Percentiles rank a stretch among this genome's conserved stretches.
These are phyloP conservation scores for Cryptococcus maquisensis DNA, from an alignment of 1,284 basidiomycete genomes.

Conservation along the genomic window DNA sequence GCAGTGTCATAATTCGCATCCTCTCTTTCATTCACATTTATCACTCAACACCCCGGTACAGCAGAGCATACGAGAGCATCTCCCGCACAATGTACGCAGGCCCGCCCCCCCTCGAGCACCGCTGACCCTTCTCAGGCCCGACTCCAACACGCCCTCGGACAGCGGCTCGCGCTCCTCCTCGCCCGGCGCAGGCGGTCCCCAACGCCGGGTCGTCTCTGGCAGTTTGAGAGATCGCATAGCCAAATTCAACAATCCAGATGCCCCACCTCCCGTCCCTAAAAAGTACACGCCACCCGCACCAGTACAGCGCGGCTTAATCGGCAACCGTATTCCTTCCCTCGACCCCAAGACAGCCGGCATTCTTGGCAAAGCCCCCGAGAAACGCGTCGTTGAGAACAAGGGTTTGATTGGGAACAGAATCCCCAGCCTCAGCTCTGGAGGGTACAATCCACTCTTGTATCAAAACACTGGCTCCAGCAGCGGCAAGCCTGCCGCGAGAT, in stretches of 20 bases:
- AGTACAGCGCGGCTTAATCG: slow-evolving; percentile 33
- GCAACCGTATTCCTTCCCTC: slow-evolving; percentile 42
- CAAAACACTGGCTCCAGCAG: slow-evolving; percentile 9
- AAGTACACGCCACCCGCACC: slow-evolving; percentile 30
- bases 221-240: slow-evolving; percentile 48
- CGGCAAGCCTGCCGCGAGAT: slow-evolving; percentile 1
- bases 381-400: slow-evolving; percentile 35
- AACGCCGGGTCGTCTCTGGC: slow-evolving; percentile 35
- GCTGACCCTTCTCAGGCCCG: slow-evolving; percentile 9
- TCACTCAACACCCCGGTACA: neutral
- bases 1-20: too few relatives aligned
- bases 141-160: slow-evolving; percentile 15
- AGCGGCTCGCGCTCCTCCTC: slow-evolving; percentile 26
- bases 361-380: slow-evolving; percentile 8
- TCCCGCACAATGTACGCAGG: neutral
- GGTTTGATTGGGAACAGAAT: slow-evolving; percentile 45
- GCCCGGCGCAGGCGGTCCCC: slow-evolving; percentile 10
- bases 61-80: neutral
- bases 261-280: slow-evolving; percentile 36
- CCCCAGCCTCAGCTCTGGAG: slow-evolving; percentile 16
- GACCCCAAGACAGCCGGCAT: slow-evolving; percentile 42
- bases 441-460: slow-evolving; percentile 1
- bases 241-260: slow-evolving; percentile 44
- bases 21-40: neutral
- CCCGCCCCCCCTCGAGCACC: neutral